Evolutionary conservation across 2,329 filamentous ascomycete species (phyloP), one percentile per base, ranked within the genome.

Genomic region (Arthrinium puccinioides): DNA sequence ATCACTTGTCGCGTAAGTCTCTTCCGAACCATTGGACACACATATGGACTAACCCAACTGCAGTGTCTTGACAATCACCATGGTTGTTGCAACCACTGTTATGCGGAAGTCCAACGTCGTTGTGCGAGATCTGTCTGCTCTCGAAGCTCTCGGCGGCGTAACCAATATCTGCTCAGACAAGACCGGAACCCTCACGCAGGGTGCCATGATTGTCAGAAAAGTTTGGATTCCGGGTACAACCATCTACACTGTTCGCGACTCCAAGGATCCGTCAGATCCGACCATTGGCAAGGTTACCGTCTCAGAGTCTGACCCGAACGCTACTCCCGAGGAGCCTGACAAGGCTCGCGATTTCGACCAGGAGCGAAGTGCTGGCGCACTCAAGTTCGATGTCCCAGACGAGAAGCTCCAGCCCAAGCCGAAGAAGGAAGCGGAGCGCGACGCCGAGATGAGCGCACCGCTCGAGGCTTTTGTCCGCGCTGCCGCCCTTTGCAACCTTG

Each of bases 121-220:
- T 37, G 74, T 82, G 20, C 69, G 77, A 45, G 79, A 83, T 49
- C 65, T 85, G 29, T 76, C 77, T 4, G 77, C 79, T 0, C 68
- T 85, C 0, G 82, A 86, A 49, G 79, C 80, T 10, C 69, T 86
- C 2, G 82, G 82, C 10, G 80, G 77, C 29, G 79, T 85, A 18
- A 84, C 79, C 39, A 79, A 83, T 51, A 82, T 85, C 49, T 85
- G 81, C 58, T 84, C 79, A 18, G 81, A 84, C 61, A 84, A 84
- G 60, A 85, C 81, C 0, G 82, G 82, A 11, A 86, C 82, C 1
- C 61, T 82, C 11, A 82, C 79, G 0, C 74, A 80, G 47, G 76
- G 80, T 24, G 79, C 78, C 48, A 84, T 84, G 81, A 77, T 84
- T 44, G 75, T 80, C 13, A 70, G 76, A 44, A 79, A 80, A 52